Percentiles rank a stretch among this genome's conserved stretches.
Evolutionary conservation across 345 rosid genomes (phyloP).

Genomic region (Brassica cretica): DNA sequence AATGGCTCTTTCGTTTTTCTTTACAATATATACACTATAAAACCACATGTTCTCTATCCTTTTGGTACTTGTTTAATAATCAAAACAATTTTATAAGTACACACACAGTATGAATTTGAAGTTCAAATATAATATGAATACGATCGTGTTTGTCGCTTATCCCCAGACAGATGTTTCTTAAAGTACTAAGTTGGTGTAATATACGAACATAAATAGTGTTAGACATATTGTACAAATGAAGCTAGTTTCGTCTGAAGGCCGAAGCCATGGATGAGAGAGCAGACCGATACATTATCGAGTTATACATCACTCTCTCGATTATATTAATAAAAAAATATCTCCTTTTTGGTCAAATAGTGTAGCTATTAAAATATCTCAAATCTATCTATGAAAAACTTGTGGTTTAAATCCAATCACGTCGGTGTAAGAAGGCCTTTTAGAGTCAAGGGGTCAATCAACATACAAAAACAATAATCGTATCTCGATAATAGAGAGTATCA

Average conservation of each 20-base stretch:
- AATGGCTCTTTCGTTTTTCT: no score
- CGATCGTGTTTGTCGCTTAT: not conserved
- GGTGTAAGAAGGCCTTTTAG: not conserved
- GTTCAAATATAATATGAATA: not conserved
- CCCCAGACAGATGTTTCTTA: not conserved
- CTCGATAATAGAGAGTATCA: not conserved
- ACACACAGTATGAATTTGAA: not conserved
- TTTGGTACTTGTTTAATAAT: not conserved
- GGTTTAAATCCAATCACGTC: not conserved
- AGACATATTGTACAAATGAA: not conserved
- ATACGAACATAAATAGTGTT: not conserved
- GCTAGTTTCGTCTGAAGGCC: not conserved
- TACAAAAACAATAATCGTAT: not conserved
- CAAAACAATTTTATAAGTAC: not conserved
- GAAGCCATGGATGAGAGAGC: not conserved
- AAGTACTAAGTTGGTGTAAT: not conserved
- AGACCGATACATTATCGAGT: not conserved
- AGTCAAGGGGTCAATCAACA: not conserved
- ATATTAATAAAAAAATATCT: not conserved
- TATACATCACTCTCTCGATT: not conserved
- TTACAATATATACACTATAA: not conserved
- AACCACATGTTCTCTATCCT: not conserved
- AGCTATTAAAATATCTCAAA: not conserved
- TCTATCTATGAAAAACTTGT: not conserved
- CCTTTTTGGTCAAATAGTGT: not conserved